Percentiles rank a stretch among this genome's conserved stretches.
These are phyloP conservation scores for Volvariella surrecta DNA, from an alignment of 1,284 basidiomycete genomes.

Conservation along the genomic window DNA sequence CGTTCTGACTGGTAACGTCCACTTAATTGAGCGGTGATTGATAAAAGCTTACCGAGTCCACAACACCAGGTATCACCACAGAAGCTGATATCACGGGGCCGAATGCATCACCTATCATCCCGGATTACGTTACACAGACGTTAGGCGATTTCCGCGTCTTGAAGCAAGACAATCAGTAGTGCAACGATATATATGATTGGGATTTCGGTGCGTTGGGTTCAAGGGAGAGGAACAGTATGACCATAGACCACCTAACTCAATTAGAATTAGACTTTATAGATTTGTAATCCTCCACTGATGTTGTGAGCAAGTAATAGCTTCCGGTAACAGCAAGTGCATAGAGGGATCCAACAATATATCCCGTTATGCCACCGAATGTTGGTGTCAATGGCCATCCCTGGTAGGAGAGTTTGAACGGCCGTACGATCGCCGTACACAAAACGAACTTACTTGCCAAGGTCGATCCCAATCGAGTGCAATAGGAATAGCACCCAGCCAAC, in stretches of 20 bases:
- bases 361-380: conserved; percentile 57
- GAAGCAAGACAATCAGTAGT: conserved; percentile 10
- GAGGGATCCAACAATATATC: conserved; percentile 60
- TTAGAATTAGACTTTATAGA: background rate
- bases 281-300: background rate
- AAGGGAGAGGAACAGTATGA: background rate
- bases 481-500: conserved; percentile 75
- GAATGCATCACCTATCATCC: conserved; percentile 58
- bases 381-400: conserved; percentile 80
- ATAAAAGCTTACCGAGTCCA: conserved; percentile 8
- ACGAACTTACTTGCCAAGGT: conserved; percentile 83
- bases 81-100: conserved; percentile 69
- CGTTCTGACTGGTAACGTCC: conserved; percentile 77
- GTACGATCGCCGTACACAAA: background rate
- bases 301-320: conserved; percentile 14
- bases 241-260: background rate
- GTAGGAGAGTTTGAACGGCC: background rate
- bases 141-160: conserved; percentile 62
- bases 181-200: background rate
- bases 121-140: conserved; percentile 75
- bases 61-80: conserved; percentile 56
- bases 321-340: conserved; percentile 42
- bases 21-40: conserved; percentile 2
- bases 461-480: conserved; percentile 93
- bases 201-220: conserved; percentile 1